Evolutionary conservation across 441 rosid genomes (phyloP), one percentile per base, ranked within the genome.

Genomic region (Corymbia citriodora): DNA sequence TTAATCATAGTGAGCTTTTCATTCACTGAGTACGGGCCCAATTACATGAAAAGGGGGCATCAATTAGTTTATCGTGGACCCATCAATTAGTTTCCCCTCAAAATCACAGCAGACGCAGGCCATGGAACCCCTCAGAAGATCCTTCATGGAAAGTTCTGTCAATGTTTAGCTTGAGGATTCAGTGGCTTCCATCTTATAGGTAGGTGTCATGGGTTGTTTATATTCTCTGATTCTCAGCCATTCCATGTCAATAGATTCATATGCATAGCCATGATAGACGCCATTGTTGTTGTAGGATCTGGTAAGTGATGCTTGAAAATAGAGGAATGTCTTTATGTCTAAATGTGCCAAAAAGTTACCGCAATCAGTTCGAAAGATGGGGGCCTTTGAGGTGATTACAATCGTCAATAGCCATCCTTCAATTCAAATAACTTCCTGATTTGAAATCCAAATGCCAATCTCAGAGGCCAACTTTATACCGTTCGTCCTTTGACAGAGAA

Each of bases 1-100:
- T 23, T 61, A 4, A 16, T 27, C 8, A 6, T 61, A 61, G 63
- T 29, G 2, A 57, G 63, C 63, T 57, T 2, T 57, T 23, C 29
- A 59, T 59, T 59, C n/a, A 57, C 13, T 23, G 29, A 23, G 29
- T 9, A 57, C 29, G 0, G 29, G 29, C 29, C 29, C 29, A 57
- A 57, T 57, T 57, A 10, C 29, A 23, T 57, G 63, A 10, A 1
- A 57, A 57, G 23, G 13, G 29, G 63, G 6, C 63, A 23, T 57
- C 29, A 10, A 57, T 57, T 57, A 0, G 29, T 57, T 10, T 23
- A 57, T 1, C 0, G 29, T 0, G 0, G 63, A 57, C 29, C 63
- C 29, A 57, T 23, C 63, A 57, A 57, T 57, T 23, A 57, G 29
- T 57, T 57, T 57, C 63, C 63, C 63, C 63, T 23, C 6, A 0